A percentile compares a stretch with the other conserved stretches of the same genome.
Evolutionary conservation across 441 rosid species (phyloP).

Genomic region (Adansonia gregorii): DNA sequence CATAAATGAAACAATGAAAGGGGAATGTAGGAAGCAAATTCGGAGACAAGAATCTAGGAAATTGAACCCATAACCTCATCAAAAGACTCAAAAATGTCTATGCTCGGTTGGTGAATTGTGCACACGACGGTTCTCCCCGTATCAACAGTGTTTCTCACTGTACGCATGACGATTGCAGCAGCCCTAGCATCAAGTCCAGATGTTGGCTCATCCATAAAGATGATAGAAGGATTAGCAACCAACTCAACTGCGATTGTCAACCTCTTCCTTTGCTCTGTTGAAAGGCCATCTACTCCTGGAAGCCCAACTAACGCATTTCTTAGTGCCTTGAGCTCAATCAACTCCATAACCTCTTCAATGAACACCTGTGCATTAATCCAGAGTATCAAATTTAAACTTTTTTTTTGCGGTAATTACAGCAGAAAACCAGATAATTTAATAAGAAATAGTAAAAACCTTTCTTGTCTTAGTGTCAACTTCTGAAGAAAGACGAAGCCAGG

Average conservation of each 20-base stretch:
- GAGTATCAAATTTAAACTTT: background rate
- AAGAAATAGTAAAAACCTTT: slow-evolving; percentile 38
- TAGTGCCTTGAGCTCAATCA: slow-evolving; percentile 51
- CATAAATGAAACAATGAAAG: background rate
- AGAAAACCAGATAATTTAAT: background rate
- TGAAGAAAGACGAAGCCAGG: slow-evolving; percentile 84
- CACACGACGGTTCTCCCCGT: slow-evolving; percentile 15
- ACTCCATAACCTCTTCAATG: slow-evolving; percentile 55
- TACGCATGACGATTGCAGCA: slow-evolving; percentile 7
- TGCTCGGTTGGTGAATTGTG: slow-evolving; percentile 15
- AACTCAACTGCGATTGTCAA: slow-evolving; percentile 88
- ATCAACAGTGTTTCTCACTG: slow-evolving; percentile 14
- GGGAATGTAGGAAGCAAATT: background rate
- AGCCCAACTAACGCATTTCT: slow-evolving; percentile 75
- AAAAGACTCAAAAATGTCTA: slow-evolving; percentile 64
- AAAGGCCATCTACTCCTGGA: slow-evolving; percentile 81
- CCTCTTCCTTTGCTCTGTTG: slow-evolving; percentile 86
- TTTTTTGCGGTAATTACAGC: background rate
- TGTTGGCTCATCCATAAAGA: slow-evolving; percentile 18
- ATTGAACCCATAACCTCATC: slow-evolving; percentile 61
- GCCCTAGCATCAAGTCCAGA: slow-evolving; percentile 15
- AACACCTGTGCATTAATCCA: slow-evolving; percentile 53
- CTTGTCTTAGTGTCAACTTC: slow-evolving; percentile 57
- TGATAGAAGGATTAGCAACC: slow-evolving; percentile 83
- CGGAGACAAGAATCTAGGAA: background rate